Percentiles rank a stretch among this genome's conserved stretches.
Evolutionary conservation across 306 rosid species (phyloP).

Genomic region (Vachellia pachyceras): DNA sequence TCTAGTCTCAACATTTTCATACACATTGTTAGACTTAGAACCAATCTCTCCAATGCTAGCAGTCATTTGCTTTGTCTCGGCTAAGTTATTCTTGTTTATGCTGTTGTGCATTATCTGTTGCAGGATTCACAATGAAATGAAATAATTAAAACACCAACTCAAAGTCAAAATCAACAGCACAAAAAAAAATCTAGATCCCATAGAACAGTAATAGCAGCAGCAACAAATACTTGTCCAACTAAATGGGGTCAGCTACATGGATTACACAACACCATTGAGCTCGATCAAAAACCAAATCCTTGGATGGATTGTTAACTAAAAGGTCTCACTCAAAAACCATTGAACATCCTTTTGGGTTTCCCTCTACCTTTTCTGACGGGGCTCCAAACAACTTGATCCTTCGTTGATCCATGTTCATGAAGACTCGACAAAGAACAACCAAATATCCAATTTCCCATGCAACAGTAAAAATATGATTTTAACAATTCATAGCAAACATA

Average conservation of each 20-base stretch:
- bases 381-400: too few relatives aligned
- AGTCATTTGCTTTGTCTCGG: not conserved
- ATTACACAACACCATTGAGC: too few relatives aligned
- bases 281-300: too few relatives aligned
- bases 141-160: not conserved
- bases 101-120: conserved; percentile 65
- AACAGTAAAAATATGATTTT: not conserved
- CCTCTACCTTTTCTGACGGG: too few relatives aligned
- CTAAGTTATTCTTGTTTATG: conserved; percentile 26
- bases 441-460: not conserved
- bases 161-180: conserved; percentile 13
- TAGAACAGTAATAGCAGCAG: not conserved
- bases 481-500: not conserved
- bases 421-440: not conserved
- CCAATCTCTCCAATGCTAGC: not conserved
- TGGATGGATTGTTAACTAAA: too few relatives aligned
- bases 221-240: too few relatives aligned
- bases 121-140: not conserved
- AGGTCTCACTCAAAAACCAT: too few relatives aligned
- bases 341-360: too few relatives aligned
- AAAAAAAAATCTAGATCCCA: not conserved
- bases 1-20: conserved; percentile 6
- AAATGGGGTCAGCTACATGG: too few relatives aligned
- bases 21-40: not conserved
- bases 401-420: too few relatives aligned